Evolutionary conservation across 1,284 basidiomycete species (phyloP), one percentile per base, ranked within the genome.

Genomic region (Butyriboletus appendiculatus): DNA sequence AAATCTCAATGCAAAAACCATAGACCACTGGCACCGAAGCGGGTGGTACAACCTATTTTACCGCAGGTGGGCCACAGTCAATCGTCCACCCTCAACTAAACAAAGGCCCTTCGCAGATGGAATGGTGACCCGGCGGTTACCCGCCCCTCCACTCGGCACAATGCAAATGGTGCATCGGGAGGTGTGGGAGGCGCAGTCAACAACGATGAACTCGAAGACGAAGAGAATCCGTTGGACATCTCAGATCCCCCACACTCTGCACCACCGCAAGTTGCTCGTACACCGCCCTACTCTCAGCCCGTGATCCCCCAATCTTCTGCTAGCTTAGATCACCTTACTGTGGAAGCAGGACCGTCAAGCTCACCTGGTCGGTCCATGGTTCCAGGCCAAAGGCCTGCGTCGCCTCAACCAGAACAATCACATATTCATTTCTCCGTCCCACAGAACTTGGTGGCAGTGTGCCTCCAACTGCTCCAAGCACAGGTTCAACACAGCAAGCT

Each of bases 11-110:
- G 80, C 85, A 16, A 78, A 86, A 54, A 85, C 84, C 3, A 78
- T 90, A 53, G 87, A 90, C 60, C 85, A 88, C 56, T 90, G 87
- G 87, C 84, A 87, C 60, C 76, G 81, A 50, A 77, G 78, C 30
- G 86, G 86, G 16, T 90, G 87, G 87, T 90, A 88, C 62, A 75
- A 76, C 11, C 71, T 88, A 18, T 90, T 90, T 66, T 82, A 83
- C 66, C 73, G 73, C 58, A 76, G 87, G 84, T 84, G 53, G 26
- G 71, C 47, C 14, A 50, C 18, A 45, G 43, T 46, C 51, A 52
- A 18, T 52, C 33, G 14, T 30, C 45, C 16, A 7, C 11, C 20
- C 16, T 45, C 10, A 42, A 44, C 37, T 26, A 22, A 62, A 9
- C n/a, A 35, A 58, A 20, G 0, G 46, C 9, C 24, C 14, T 34